Percentiles rank a stretch among this genome's conserved stretches.
Evolutionary conservation across 2,329 filamentous ascomycete species (phyloP).

Genomic region (Ciborinia camelliae): DNA sequence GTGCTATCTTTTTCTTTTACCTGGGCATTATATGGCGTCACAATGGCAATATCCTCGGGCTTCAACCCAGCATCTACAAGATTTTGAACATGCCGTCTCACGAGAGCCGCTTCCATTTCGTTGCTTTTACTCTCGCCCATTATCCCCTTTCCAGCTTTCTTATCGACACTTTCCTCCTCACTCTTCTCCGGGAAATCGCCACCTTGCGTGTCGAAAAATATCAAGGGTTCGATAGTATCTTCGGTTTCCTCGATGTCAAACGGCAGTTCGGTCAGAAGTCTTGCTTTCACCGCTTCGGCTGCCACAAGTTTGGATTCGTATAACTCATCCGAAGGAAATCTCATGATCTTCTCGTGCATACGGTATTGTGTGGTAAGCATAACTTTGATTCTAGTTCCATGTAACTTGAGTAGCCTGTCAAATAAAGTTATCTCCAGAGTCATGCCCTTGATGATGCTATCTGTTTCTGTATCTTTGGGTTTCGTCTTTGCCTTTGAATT

Average conservation of each 20-base stretch:
- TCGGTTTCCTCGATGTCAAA: slow-evolving; percentile 78
- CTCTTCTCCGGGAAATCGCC: slow-evolving; percentile 83
- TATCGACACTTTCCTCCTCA: slow-evolving; percentile 63
- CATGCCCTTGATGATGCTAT: slow-evolving; percentile 48
- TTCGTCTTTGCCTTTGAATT: slow-evolving; percentile 47
- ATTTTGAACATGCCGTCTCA: slow-evolving; percentile 70
- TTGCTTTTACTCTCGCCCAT: slow-evolving; percentile 84
- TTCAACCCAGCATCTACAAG: slow-evolving; percentile 77
- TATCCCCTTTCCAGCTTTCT: slow-evolving; percentile 46
- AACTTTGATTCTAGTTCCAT: slow-evolving; percentile 80
- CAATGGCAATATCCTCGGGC: slow-evolving; percentile 82
- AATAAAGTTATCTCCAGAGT: slow-evolving; percentile 89
- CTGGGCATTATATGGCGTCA: slow-evolving; percentile 96
- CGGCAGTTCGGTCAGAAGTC: slow-evolving; percentile 72
- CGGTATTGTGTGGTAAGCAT: slow-evolving; percentile 98
- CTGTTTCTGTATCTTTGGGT: slow-evolving; percentile 39
- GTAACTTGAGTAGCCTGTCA: slow-evolving; percentile 76
- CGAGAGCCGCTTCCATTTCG: slow-evolving; percentile 81
- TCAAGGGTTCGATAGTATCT: slow-evolving; percentile 79
- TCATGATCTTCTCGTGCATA: slow-evolving; percentile 96
- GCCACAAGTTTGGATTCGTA: slow-evolving; percentile 82
- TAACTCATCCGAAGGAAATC: slow-evolving; percentile 83
- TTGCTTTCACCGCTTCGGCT: slow-evolving; percentile 70
- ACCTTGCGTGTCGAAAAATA: slow-evolving; percentile 96
- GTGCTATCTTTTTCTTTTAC: slow-evolving; percentile 44